These are phyloP conservation scores for Talaromyces sp. DNA, from an alignment of 2,329 filamentous ascomycete genomes.

Conservation along the genomic window DNA sequence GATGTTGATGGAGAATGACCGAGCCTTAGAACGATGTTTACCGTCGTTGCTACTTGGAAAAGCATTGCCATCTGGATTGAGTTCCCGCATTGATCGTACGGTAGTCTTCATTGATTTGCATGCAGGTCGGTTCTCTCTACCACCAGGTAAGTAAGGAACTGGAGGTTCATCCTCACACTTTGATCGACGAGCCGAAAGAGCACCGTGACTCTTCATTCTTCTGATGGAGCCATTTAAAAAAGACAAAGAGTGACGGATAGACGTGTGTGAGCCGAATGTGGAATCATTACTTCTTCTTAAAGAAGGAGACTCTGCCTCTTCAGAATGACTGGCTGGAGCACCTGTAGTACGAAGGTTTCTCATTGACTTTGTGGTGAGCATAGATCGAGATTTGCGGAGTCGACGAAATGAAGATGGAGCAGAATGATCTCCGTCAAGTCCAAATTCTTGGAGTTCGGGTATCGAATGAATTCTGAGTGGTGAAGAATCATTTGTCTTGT, in stretches of 20 bases:
- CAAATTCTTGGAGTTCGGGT: slow-evolving; percentile 32
- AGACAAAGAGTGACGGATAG: slow-evolving; percentile 41
- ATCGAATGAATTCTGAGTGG: slow-evolving; percentile 27
- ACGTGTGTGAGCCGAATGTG: slow-evolving; percentile 24
- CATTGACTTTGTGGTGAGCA: slow-evolving; percentile 43
- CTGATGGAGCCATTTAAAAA: slow-evolving; percentile 34
- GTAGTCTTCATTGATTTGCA: slow-evolving; percentile 38
- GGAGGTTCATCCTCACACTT: not conserved
- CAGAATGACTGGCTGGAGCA: slow-evolving; percentile 21
- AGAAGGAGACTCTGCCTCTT: slow-evolving; percentile 16
- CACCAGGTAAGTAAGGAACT: slow-evolving; percentile 23
- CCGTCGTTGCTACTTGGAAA: slow-evolving; percentile 15
- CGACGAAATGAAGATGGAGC: slow-evolving; percentile 47
- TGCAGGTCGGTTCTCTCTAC: slow-evolving; percentile 26
- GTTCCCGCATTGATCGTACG: slow-evolving; percentile 30
- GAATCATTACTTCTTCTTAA: slow-evolving; percentile 6
- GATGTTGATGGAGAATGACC: slow-evolving; percentile 41
- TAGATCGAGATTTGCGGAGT: slow-evolving; percentile 47
- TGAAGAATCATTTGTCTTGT: slow-evolving; percentile 16
- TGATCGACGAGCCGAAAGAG: slow-evolving; percentile 23
- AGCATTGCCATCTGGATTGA: slow-evolving; percentile 19
- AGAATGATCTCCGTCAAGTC: slow-evolving; percentile 34
- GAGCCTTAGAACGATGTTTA: slow-evolving; percentile 28
- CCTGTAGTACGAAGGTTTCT: slow-evolving; percentile 30
- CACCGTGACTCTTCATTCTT: slow-evolving; percentile 34